Base-by-base conservation (phyloP, 495 filamentous ascomycete species). In the Letharia columbiana region DNA sequence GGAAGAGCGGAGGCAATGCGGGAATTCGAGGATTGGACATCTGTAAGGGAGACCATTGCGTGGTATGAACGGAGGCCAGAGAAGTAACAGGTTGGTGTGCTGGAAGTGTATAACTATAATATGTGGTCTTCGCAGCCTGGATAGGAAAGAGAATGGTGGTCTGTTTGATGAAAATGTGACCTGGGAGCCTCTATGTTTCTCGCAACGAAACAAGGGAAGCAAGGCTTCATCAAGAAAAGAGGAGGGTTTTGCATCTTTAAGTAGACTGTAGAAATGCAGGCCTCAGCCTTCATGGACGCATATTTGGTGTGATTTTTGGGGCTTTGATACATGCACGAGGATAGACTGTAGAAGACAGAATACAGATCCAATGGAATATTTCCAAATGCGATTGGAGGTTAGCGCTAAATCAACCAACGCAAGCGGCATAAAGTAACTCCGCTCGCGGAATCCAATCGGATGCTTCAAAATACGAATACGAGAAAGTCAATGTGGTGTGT, bases 11-110 rank as follows among this genome's bases (percentile, higher is more conserved):
- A 69, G 12, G 71, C 60, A 67, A 83, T 79, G 11, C 68, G 69
- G 6, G 71, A 62, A 64, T 81, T 80, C 9, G 79, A 80, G 1
- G 73, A 60, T 39, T 72, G 73, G 52, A 79, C 71, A 13, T 76
- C 71, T 17, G 71, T 52, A 42, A 79, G 67, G 10, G 70, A 67
- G 0, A 79, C 74, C 79, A 81, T 81, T 61, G 49, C 33, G 45
- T 1, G 50, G 17, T 66, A 11, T 15, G 41, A 9, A 28, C 39
- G 12, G 17, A 40, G 23, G 11, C 10, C 31, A 50, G 31, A 37
- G 3, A 13, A 12, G 6, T 8, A 3, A n/a, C 6, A 10, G 0
- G n/a, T 52, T 50, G 31, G 28, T 37, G 40, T 23, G 59, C 59
- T 44, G 39, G 11, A 9, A 17, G 15, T 31, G 31, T 17, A 61